phyloP scores from a whole-genome alignment of 371 early-diverging fungal genomes.

The Mortierella sp. region DNA sequence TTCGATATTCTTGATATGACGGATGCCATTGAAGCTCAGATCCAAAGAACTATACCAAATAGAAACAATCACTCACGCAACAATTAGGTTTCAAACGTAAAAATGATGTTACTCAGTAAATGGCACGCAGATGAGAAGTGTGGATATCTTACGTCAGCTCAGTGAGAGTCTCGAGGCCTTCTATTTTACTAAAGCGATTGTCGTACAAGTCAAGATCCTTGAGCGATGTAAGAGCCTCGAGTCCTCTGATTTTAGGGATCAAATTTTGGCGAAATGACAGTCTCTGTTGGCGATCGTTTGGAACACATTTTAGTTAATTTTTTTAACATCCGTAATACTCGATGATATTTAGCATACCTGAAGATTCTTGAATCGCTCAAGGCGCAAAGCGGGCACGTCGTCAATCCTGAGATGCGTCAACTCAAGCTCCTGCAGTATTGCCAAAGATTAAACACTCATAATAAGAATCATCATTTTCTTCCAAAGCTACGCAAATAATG shows the following conservation, averaged over 20 bases:
- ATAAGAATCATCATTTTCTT: background rate
- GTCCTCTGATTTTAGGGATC: conserved; percentile 78
- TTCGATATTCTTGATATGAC: conserved; percentile 75
- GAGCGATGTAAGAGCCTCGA: conserved; percentile 69
- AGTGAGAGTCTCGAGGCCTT: conserved; percentile 70
- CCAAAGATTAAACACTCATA: background rate
- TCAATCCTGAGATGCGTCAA: conserved; percentile 83
- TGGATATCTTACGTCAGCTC: conserved; percentile 70
- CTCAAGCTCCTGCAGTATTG: conserved; percentile 77
- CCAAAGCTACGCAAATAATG: background rate
- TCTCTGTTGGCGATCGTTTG: conserved; percentile 58
- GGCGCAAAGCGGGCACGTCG: conserved; percentile 67
- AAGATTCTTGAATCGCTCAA: conserved; percentile 79
- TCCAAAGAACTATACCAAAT: conserved; percentile 77
- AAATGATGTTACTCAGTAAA: background rate
- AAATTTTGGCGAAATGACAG: conserved; percentile 94
- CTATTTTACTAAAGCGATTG: conserved; percentile 87
- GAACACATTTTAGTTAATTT: background rate
- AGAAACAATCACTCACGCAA: no score
- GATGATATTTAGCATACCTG: conserved; percentile 60
- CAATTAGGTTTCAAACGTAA: background rate
- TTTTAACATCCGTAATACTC: background rate
- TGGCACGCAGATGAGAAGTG: background rate
- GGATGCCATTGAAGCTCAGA: conserved; percentile 93
- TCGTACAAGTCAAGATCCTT: conserved; percentile 95